These are phyloP conservation scores for Chlorella sp. DNA, from an alignment of 139 green algal species.

Conservation along the genomic window DNA sequence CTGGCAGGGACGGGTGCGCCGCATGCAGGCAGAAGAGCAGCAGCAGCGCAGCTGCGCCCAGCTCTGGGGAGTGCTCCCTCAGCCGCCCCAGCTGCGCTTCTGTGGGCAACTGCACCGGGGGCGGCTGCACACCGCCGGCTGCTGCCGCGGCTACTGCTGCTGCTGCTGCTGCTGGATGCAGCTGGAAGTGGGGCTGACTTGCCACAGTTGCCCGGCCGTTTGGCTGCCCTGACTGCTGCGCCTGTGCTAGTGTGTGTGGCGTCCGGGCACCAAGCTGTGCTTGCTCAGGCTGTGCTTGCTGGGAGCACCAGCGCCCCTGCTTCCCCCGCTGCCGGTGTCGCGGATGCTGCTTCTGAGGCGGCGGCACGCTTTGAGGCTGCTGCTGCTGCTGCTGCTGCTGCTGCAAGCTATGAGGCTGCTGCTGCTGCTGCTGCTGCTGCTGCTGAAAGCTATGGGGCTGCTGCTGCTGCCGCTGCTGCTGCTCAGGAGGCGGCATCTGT, in stretches of 20 bases:
- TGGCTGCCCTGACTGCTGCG: too few relatives aligned
- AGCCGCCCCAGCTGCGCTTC: conserved; percentile 5
- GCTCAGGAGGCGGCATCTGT: not conserved
- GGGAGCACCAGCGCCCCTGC: not conserved
- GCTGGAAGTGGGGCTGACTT: not conserved
- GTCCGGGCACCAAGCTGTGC: too few relatives aligned
- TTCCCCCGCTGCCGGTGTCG: not conserved
- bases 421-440: conserved; percentile 1
- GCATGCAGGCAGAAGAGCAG: conserved; percentile 43
- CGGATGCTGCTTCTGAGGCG: not conserved
- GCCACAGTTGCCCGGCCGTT: too few relatives aligned
- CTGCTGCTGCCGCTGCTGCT: not conserved
- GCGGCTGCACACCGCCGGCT: not conserved
- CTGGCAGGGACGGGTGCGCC: conserved; percentile 30
- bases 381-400: not conserved
- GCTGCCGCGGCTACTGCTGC: not conserved
- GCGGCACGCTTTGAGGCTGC: not conserved
- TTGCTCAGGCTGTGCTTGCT: too few relatives aligned
- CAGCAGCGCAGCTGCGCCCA: conserved; percentile 28
- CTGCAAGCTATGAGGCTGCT: not conserved
- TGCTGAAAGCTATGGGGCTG: too few relatives aligned
- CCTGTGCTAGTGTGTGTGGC: too few relatives aligned
- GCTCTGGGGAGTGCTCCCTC: not conserved
- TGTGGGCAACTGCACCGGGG: not conserved
- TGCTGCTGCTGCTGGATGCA: not conserved